phyloP scores from a whole-genome alignment of 2,329 filamentous ascomycete genomes.

The Verticillium dahliae region DNA sequence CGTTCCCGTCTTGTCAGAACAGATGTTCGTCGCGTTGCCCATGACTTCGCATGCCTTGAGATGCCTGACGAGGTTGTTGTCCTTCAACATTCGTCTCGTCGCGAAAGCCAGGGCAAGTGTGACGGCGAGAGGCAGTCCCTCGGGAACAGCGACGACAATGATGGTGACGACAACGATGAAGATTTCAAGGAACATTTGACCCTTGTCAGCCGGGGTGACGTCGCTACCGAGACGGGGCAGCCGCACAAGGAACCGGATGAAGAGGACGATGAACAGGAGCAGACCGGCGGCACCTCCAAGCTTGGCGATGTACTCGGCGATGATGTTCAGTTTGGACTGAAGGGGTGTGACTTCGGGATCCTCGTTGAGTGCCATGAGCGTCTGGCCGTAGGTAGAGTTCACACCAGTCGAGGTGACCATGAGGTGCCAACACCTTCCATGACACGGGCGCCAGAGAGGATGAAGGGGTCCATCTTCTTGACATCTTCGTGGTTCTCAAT shows the following conservation, averaged over 20 bases:
- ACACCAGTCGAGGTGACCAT: conserved; percentile 68
- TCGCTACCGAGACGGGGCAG: conserved; percentile 44
- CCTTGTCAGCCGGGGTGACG: conserved; percentile 62
- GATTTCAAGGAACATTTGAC: conserved; percentile 69
- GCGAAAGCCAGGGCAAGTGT: conserved; percentile 72
- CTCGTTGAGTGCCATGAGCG: conserved; percentile 66
- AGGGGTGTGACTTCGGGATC: conserved; percentile 70
- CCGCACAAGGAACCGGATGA: conserved; percentile 76
- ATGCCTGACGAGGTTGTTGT: conserved; percentile 71
- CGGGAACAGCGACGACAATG: conserved; percentile 73
- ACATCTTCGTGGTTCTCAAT: conserved; percentile 60
- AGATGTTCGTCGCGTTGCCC: conserved; percentile 69
- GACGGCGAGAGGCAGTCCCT: conserved; percentile 72
- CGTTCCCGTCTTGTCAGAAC: conserved; percentile 63
- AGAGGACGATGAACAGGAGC: conserved; percentile 73
- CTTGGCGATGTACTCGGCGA: conserved; percentile 73
- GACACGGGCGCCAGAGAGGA: conserved; percentile 76
- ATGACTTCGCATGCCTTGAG: conserved; percentile 75
- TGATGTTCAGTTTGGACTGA: conserved; percentile 67
- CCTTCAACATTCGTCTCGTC: conserved; percentile 69
- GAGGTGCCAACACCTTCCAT: conserved; percentile 69
- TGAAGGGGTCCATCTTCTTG: conserved; percentile 74
- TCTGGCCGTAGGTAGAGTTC: conserved; percentile 70
- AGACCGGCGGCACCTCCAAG: conserved; percentile 71
- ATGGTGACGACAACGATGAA: conserved; percentile 75